Evolutionary conservation across 1,284 basidiomycete genomes (phyloP).

Genomic region (Peniophora sp.): DNA sequence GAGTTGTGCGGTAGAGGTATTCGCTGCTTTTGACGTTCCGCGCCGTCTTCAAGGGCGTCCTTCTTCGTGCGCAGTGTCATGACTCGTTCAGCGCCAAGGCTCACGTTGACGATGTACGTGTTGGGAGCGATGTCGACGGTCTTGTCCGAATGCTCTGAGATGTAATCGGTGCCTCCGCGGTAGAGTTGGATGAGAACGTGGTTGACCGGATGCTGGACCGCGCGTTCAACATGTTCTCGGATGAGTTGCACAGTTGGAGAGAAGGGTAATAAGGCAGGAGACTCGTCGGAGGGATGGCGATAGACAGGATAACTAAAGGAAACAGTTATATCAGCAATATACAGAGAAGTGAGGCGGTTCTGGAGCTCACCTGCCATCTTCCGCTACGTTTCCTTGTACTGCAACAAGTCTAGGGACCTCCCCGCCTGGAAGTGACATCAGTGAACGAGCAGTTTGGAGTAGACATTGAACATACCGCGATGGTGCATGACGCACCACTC

Average conservation of each 20-base stretch:
- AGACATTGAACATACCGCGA: conserved; percentile 35
- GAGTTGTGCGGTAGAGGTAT: conserved; percentile 70
- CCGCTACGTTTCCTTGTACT: conserved; percentile 52
- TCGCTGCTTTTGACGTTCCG: conserved; percentile 39
- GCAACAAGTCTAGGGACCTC: conserved; percentile 71
- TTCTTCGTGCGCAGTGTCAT: conserved; percentile 66
- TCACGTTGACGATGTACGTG: conserved; percentile 69
- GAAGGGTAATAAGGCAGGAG: conserved; percentile 56
- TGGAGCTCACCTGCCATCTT: conserved; percentile 55
- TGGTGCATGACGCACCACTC: conserved; percentile 67
- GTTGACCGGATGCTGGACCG: conserved; percentile 55
- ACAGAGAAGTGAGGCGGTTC: background rate
- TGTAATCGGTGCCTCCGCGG: conserved; percentile 67
- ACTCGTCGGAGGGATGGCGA: conserved; percentile 69
- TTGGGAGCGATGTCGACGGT: conserved; percentile 67
- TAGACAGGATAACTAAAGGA: conserved; percentile 63
- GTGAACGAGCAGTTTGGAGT: conserved; percentile 1
- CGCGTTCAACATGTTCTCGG: conserved; percentile 48
- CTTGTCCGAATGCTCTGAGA: conserved; percentile 77
- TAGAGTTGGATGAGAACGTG: conserved; percentile 75
- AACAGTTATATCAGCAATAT: background rate
- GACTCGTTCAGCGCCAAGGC: conserved; percentile 60
- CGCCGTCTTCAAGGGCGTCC: conserved; percentile 20
- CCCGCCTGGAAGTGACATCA: conserved; percentile 37
- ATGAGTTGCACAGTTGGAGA: conserved; percentile 58